These are phyloP conservation scores for Pythium brassicae DNA, from an alignment of 352 stramenopile species.

Conservation along the genomic window DNA sequence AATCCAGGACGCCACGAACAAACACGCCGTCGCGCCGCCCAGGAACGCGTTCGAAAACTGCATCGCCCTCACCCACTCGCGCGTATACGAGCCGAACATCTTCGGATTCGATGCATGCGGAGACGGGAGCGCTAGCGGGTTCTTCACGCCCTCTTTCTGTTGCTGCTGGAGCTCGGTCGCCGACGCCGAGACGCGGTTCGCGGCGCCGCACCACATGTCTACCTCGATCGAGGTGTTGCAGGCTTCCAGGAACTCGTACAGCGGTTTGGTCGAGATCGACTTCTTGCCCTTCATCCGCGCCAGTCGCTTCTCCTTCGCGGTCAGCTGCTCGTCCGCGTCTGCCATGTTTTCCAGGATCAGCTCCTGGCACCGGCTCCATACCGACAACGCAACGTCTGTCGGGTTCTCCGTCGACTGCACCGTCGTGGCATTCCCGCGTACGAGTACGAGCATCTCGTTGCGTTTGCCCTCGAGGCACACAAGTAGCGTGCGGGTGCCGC, in stretches of 20 bases:
- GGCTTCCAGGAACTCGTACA: neutral
- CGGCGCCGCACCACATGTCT: no score
- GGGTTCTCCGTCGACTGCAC: neutral
- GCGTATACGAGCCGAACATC: neutral
- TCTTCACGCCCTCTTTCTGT: no score
- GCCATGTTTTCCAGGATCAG: neutral
- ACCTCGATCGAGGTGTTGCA: neutral
- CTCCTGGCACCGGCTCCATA: conserved; percentile 1
- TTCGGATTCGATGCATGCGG: neutral
- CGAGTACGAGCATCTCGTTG: neutral
- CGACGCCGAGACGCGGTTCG: no score
- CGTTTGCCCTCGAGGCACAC: neutral
- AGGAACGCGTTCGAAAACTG: conserved; percentile 1
- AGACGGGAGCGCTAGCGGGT: no score
- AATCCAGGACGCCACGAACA: neutral
- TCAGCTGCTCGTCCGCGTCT: neutral
- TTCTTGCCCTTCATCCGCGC: neutral
- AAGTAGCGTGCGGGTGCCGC: conserved; percentile 3
- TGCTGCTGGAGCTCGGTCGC: no score
- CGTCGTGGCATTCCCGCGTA: neutral
- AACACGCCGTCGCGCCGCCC: neutral
- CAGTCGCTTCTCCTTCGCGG: neutral
- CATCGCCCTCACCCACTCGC: conserved; percentile 5
- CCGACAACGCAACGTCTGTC: neutral
- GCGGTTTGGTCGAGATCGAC: neutral